Base-by-base conservation (phyloP, 305 asterid species). In the Stenogyne calaminthoides region DNA sequence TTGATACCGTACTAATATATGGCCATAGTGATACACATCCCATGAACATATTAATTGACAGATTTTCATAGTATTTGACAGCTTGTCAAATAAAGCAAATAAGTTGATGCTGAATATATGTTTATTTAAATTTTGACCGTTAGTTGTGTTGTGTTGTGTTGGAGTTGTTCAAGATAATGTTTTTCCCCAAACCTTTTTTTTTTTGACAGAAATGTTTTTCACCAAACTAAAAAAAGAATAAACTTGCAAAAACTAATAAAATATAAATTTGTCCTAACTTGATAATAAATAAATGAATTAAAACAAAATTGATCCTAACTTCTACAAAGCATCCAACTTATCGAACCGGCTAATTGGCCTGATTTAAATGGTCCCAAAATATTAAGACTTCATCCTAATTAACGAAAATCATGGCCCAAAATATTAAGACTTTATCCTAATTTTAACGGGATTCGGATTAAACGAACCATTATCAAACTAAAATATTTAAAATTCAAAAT, bases 91-190 rank as follows among this genome's bases (percentile, higher is more conserved):
- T 40, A n/a, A 40, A 40, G 47, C 47, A 40, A 40, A 40, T 40
- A 40, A 40, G 47, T 40, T 40, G 47, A 40, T 40, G 14, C 10
- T 40, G 47, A 9, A 40, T 40, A 40, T 40, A 40, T 32, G 36
- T 46, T 3, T 14, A 46, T 14, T 12, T 0, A 14, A 56, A 16
- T 42, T 58, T 52, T 74, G 74, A 67, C 73, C 74, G 70, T 75
- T 67, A 59, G 79, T 68, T 75, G 79, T 75, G 16, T n/a, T 46
- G 15, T 25, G 78, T 67, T 75, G 74, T 75, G 16, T n/a, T 46
- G 16, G 27, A 9, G 27, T 44, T 27, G 72, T 64, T 65, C 66
- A 46, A 57, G 37, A 42, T 64, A 3, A 73, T 18, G n/a, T 42
- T 18, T 46, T 57, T 25, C 9, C 22, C 69, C 69, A 12, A 74